These are phyloP conservation scores for Fonticula alba DNA, from an alignment of 78 protist genomes.

Conservation along the genomic window DNA sequence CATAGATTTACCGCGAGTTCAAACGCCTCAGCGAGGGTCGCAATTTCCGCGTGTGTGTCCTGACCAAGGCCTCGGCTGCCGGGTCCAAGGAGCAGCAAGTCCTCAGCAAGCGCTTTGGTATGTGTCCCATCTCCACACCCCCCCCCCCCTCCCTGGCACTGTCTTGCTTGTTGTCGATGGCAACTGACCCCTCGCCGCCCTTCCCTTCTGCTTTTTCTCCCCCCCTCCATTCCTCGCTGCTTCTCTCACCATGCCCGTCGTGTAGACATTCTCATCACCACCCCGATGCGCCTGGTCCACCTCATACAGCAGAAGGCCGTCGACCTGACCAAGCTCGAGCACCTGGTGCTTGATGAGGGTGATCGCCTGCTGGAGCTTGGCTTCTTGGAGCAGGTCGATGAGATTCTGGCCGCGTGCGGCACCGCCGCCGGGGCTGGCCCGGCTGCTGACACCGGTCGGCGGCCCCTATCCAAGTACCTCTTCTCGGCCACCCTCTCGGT, in stretches of 20 bases:
- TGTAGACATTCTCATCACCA: constrained; percentile 45
- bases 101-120: neutral
- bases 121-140: neutral
- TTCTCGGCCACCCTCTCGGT: constrained; percentile 56
- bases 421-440: neutral
- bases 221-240: neutral
- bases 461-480: no score
- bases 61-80: constrained; percentile 9
- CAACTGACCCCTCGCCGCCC: neutral
- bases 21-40: constrained; percentile 8
- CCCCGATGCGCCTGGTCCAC: constrained; percentile 49
- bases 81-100: neutral
- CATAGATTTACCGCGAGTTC: constrained; percentile 23
- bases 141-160: neutral
- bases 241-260: neutral
- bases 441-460: no score
- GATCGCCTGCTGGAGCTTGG: constrained; percentile 54
- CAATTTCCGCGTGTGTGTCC: constrained; percentile 19
- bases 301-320: neutral
- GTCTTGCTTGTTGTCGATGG: neutral
- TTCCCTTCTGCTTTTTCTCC: neutral
- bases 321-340: constrained; percentile 18
- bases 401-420: constrained; percentile 15
- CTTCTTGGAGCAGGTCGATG: constrained; percentile 51
- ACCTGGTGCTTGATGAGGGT: constrained; percentile 72